Conservation (phyloP, 163 green algal species). For the Coccomyxa subellipsoidea region DNA sequence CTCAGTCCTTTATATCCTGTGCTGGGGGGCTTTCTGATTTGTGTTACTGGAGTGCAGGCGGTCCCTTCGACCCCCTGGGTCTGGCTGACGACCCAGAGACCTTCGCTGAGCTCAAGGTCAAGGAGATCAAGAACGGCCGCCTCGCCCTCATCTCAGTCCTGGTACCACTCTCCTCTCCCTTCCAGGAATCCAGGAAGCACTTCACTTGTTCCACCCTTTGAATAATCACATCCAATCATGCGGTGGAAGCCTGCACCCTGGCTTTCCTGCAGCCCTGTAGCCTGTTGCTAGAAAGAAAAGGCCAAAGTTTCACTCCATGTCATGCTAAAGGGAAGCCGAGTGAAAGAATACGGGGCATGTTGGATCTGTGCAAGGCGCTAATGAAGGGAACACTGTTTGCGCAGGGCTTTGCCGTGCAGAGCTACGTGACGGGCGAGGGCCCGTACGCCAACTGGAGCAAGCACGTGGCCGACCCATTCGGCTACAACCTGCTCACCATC, state of each 20-base stretch:
- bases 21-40: not conserved
- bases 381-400: not conserved
- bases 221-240: no score
- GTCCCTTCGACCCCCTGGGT: slow-evolving; percentile 89
- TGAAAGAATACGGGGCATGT: no score
- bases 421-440: slow-evolving; percentile 86
- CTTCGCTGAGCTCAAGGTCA: slow-evolving; percentile 88
- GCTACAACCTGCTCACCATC: slow-evolving; percentile 65
- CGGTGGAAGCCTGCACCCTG: no score
- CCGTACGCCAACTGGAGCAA: slow-evolving; percentile 84
- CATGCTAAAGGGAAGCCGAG: no score
- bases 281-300: no score
- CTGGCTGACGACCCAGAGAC: slow-evolving; percentile 88
- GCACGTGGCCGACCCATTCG: slow-evolving; percentile 84
- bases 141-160: slow-evolving; percentile 56
- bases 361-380: not conserved
- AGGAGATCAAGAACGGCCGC: slow-evolving; percentile 97
- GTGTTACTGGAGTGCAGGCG: no score
- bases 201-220: no score
- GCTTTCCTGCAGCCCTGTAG: no score
- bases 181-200: no score
- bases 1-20: no score
- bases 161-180: slow-evolving; percentile 23
- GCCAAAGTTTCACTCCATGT: no score
- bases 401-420: slow-evolving; percentile 82